Evolutionary conservation across 768 basidiomycete species (phyloP).

Genomic region (Termitomyces sp.): DNA sequence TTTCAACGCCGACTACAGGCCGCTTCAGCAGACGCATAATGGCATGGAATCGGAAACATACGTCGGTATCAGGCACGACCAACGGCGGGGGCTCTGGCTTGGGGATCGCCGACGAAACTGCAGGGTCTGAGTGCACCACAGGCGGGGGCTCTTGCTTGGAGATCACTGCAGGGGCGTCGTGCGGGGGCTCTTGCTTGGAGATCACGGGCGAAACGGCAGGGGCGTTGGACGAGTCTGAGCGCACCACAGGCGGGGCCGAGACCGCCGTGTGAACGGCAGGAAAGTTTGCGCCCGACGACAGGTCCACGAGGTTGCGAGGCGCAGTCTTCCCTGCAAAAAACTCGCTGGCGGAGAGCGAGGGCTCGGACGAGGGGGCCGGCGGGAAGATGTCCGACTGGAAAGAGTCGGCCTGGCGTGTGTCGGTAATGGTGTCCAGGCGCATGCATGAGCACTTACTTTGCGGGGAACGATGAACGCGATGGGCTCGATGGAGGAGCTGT

Average conservation of each 20-base stretch:
- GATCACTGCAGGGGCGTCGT: slow-evolving; percentile 20
- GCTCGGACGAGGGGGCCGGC: slow-evolving; percentile 77
- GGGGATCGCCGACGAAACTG: too few relatives aligned
- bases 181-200: slow-evolving; percentile 14
- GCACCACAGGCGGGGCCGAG: slow-evolving; percentile 8
- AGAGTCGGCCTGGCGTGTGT: slow-evolving; percentile 62
- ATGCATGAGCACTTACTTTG: slow-evolving; percentile 47
- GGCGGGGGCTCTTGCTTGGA: slow-evolving; percentile 14
- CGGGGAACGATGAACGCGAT: slow-evolving; percentile 95
- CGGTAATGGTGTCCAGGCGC: neutral
- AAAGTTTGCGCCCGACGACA: slow-evolving; percentile 56
- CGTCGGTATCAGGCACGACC: slow-evolving; percentile 20
- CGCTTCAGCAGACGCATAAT: neutral
- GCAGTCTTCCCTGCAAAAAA: slow-evolving; percentile 85
- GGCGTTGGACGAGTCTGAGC: slow-evolving; percentile 21
- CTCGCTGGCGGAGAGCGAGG: slow-evolving; percentile 75
- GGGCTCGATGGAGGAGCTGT: slow-evolving; percentile 71
- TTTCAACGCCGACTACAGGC: slow-evolving; percentile 22
- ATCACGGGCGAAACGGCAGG: slow-evolving; percentile 20
- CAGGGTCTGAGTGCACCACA: slow-evolving; percentile 2
- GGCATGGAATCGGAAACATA: slow-evolving; percentile 9
- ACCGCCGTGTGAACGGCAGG: slow-evolving; percentile 31
- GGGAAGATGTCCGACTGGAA: slow-evolving; percentile 99
- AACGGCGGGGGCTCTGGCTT: slow-evolving; percentile 15
- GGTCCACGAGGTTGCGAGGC: slow-evolving; percentile 71